Evolutionary conservation across 352 stramenopile species (phyloP).

Genomic region (Discostella stelligera): DNA sequence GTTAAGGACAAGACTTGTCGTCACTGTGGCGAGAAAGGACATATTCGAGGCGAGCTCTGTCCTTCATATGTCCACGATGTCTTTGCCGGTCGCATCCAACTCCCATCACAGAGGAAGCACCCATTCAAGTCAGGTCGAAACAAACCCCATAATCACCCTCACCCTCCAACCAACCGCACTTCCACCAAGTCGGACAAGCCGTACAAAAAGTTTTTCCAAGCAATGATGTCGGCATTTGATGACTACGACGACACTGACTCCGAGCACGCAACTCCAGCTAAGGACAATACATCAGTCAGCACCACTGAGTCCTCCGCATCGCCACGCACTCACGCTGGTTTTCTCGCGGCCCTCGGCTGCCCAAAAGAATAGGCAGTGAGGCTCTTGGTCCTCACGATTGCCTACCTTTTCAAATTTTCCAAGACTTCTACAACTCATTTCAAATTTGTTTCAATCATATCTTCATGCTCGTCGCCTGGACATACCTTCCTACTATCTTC

Average conservation of each 20-base stretch:
- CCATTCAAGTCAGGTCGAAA: background rate
- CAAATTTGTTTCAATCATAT: background rate
- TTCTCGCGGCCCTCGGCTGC: background rate
- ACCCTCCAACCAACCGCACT: background rate
- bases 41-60: background rate
- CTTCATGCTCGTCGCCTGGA: background rate
- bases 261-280: background rate
- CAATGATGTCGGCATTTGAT: background rate
- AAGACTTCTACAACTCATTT: background rate
- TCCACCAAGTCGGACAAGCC: background rate
- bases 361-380: slow-evolving; percentile 1
- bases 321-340: background rate
- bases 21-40: background rate
- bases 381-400: background rate
- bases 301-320: background rate
- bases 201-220: background rate
- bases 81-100: background rate
- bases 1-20: background rate
- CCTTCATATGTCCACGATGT: background rate
- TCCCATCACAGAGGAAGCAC: background rate
- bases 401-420: slow-evolving; percentile 1
- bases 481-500: background rate
- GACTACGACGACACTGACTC: background rate
- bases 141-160: background rate
- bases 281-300: background rate